Percentiles rank a stretch among this genome's conserved stretches.
Conservation (phyloP, 1,139 yeast species). For the Yamadazyma oceani region DNA sequence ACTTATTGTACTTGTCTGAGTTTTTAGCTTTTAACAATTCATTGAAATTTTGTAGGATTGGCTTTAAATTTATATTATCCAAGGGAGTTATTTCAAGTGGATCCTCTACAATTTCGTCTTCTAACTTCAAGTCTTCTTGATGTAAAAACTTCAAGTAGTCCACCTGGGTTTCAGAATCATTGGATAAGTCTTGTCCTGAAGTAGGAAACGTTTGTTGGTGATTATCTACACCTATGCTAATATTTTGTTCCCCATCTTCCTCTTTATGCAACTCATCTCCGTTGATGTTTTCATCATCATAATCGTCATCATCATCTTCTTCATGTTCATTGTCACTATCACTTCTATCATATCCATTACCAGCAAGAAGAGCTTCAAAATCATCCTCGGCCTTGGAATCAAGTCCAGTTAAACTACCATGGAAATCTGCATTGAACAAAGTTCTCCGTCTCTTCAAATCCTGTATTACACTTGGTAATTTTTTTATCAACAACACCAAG, state of each 20-base stretch:
- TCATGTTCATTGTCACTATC: slow-evolving; percentile 17
- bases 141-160: slow-evolving; percentile 39
- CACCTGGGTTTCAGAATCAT: slow-evolving; percentile 30
- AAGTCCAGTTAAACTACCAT: neutral
- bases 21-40: slow-evolving; percentile 15
- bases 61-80: slow-evolving; percentile 67
- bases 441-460: slow-evolving; percentile 63
- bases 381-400: slow-evolving; percentile 27
- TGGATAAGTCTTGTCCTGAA: slow-evolving; percentile 19
- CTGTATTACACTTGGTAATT: slow-evolving; percentile 70
- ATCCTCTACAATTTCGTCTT: slow-evolving; percentile 72
- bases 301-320: slow-evolving; percentile 23
- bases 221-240: too few species aligned
- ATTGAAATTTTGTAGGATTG: slow-evolving; percentile 19
- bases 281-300: slow-evolving; percentile 34
- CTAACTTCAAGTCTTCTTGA: slow-evolving; percentile 41
- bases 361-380: slow-evolving; percentile 12
- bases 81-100: slow-evolving; percentile 77
- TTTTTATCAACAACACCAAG: slow-evolving; percentile 33
- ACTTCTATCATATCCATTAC: slow-evolving; percentile 21
- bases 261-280: too few species aligned
- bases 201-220: too few species aligned
- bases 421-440: slow-evolving; percentile 23
- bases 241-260: slow-evolving; percentile 39
- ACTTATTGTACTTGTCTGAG: slow-evolving; percentile 12